Percentiles rank a stretch among this genome's conserved stretches.
These are phyloP conservation scores for Cladophialophora immunda DNA, from an alignment of 2,329 filamentous ascomycete genomes.

Conservation along the genomic window DNA sequence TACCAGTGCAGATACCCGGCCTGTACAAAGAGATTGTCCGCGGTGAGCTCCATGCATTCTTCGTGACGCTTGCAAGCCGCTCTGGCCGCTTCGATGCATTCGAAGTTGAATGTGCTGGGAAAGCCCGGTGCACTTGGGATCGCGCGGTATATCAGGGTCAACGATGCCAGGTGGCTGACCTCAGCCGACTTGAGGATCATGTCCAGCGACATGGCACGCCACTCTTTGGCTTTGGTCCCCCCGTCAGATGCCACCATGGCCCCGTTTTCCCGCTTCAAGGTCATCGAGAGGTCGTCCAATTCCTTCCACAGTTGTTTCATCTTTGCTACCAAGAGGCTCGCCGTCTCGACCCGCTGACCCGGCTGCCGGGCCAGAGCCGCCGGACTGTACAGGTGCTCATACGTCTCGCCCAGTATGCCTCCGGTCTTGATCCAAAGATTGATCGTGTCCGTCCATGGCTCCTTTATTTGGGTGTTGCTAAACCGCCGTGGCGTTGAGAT, in stretches of 20 bases:
- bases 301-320: not conserved
- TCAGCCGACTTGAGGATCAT: conserved; percentile 5
- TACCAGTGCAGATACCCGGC: conserved; percentile 11
- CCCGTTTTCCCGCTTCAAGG: not conserved
- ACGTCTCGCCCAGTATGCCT: not conserved
- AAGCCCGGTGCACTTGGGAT: not conserved
- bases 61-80: not conserved
- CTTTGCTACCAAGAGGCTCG: not conserved
- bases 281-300: not conserved
- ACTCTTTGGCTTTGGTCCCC: not conserved
- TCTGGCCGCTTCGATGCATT: conserved; percentile 5
- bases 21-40: not conserved
- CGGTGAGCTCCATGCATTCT: not conserved
- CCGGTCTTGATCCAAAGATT: conserved; percentile 2
- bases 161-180: not conserved
- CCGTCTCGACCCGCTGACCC: not conserved
- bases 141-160: conserved; percentile 3
- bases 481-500: conserved; percentile 2
- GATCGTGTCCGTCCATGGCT: not conserved
- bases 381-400: conserved; percentile 2
- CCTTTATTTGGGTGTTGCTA: not conserved
- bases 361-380: not conserved
- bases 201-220: not conserved
- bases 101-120: not conserved
- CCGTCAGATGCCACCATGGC: not conserved